A percentile compares a stretch with the other conserved stretches of the same genome.
phyloP scores from a whole-genome alignment of 371 early-diverging fungal genomes.

The Mucor piriformis region DNA sequence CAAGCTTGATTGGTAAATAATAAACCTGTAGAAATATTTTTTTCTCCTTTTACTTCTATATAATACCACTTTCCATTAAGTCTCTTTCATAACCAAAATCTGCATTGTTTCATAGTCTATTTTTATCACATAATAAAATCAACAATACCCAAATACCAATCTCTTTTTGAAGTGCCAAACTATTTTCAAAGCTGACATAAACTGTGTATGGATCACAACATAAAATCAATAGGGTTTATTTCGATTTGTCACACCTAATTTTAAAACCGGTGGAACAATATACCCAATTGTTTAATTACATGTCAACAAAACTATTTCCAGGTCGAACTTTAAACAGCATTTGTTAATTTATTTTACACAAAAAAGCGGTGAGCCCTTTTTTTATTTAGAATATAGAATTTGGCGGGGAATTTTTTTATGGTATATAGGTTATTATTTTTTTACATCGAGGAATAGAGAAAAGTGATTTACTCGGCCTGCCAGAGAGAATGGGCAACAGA shows the following conservation, averaged over 20 bases:
- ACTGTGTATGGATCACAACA: too few species aligned
- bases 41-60: background rate
- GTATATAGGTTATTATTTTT: background rate
- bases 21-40: background rate
- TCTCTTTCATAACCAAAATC: background rate
- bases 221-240: too few species aligned
- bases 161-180: too few species aligned
- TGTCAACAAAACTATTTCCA: too few species aligned
- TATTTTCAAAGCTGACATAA: too few species aligned
- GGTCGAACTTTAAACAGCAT: too few species aligned
- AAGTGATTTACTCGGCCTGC: constrained; percentile 52
- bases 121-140: too few species aligned
- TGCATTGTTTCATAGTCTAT: too few species aligned
- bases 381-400: background rate
- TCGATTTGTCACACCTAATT: too few species aligned
- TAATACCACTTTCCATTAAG: background rate
- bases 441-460: background rate
- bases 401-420: background rate
- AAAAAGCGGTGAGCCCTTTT: background rate
- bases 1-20: constrained; percentile 53
- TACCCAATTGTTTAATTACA: too few species aligned
- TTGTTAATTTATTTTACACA: background rate
- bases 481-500: constrained; percentile 58
- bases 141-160: too few species aligned
- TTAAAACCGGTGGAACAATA: too few species aligned